These are phyloP conservation scores for Jaltomata sinuosa DNA, from an alignment of 257 asterid species.

Conservation along the genomic window DNA sequence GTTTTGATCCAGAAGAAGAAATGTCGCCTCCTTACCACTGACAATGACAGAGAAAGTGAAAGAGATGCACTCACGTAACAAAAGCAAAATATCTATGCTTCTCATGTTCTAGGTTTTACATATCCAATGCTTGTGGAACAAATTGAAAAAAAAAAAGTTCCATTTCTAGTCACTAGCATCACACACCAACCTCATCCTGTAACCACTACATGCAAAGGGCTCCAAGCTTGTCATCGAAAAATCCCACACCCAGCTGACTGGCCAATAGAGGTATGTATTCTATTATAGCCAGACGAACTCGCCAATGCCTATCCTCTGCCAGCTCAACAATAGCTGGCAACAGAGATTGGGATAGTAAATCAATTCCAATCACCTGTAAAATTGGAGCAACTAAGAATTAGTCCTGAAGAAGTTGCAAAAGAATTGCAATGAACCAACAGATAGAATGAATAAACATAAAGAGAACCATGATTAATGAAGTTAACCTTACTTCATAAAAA, in stretches of 20 bases:
- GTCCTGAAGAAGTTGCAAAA: neutral
- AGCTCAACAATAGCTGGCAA: slow-evolving; percentile 79
- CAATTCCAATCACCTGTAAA: slow-evolving; percentile 68
- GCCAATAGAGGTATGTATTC: slow-evolving; percentile 76
- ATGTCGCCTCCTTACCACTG: neutral
- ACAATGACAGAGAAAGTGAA: neutral
- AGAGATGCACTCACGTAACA: neutral
- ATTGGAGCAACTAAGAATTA: neutral
- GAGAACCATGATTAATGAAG: too few relatives aligned
- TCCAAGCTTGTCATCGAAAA: slow-evolving; percentile 71
- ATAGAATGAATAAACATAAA: neutral
- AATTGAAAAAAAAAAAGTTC: neutral
- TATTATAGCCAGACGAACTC: slow-evolving; percentile 73
- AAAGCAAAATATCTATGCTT: neutral
- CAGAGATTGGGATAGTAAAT: slow-evolving; percentile 64
- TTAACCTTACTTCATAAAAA: too few relatives aligned
- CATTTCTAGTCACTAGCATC: neutral
- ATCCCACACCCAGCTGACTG: slow-evolving; percentile 67
- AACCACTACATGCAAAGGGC: slow-evolving; percentile 85
- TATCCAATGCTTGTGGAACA: neutral
- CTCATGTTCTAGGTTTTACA: neutral
- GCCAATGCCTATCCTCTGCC: slow-evolving; percentile 82
- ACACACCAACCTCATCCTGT: slow-evolving; percentile 57
- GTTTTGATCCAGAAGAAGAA: neutral
- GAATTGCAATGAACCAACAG: neutral